Evolutionary conservation across 1,284 basidiomycete genomes (phyloP).

Genomic region (Heterobasidion irregulare): DNA sequence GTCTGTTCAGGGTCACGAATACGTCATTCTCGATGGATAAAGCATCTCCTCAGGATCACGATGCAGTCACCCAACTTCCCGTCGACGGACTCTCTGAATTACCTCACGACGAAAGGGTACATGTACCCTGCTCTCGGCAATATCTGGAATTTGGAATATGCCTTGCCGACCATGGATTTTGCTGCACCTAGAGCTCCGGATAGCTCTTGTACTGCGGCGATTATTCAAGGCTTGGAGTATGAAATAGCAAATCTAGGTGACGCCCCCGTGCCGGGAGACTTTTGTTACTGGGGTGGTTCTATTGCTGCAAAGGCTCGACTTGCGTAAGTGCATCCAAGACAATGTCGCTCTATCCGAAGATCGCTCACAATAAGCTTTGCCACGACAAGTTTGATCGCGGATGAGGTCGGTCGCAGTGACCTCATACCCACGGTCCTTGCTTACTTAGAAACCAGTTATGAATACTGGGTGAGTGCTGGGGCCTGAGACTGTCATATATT

Average conservation of each 20-base stretch:
- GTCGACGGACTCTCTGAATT: conserved; percentile 18
- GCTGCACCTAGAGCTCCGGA: conserved; percentile 23
- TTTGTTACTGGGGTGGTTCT: conserved; percentile 24
- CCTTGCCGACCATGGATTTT: conserved; percentile 23
- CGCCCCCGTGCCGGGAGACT: conserved; percentile 21
- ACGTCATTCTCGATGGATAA: neutral
- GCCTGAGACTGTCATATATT: too few species aligned
- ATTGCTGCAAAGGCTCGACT: conserved; percentile 20
- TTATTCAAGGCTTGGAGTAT: conserved; percentile 24
- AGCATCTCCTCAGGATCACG: conserved; percentile 12
- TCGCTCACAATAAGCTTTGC: neutral
- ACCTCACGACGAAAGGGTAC: conserved; percentile 25
- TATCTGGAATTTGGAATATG: conserved; percentile 21
- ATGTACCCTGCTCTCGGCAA: conserved; percentile 25
- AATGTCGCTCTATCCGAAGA: neutral
- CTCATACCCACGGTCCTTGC: conserved; percentile 19
- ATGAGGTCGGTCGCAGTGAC: conserved; percentile 22
- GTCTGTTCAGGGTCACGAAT: neutral
- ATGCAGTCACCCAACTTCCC: conserved; percentile 18
- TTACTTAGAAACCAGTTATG: conserved; percentile 17
- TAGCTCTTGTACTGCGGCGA: conserved; percentile 17
- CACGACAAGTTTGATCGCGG: conserved; percentile 19
- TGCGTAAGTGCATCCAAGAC: conserved; percentile 10
- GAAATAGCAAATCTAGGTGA: conserved; percentile 19
- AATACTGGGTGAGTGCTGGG: conserved; percentile 2